Evolutionary conservation across 2,329 filamentous ascomycete genomes (phyloP).

Genomic region (Fusarium liriodendri): DNA sequence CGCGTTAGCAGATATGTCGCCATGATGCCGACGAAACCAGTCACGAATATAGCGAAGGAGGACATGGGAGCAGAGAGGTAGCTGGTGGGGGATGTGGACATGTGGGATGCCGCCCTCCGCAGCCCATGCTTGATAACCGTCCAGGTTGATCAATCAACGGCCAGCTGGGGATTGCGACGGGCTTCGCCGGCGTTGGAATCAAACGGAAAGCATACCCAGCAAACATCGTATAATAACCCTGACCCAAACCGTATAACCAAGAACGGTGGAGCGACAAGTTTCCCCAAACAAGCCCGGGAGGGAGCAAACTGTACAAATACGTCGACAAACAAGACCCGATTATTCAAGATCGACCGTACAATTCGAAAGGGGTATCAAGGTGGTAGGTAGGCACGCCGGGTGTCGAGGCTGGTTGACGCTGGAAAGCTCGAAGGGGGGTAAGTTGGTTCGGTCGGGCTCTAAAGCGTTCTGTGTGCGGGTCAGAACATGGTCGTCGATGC

Average conservation of each 20-base stretch:
- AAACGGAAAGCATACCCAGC: conserved; percentile 55
- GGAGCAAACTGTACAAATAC: conserved; percentile 15
- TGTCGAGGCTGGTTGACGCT: conserved; percentile 6
- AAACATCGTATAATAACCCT: conserved; percentile 49
- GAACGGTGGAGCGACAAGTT: conserved; percentile 26
- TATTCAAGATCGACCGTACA: conserved; percentile 20
- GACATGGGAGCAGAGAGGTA: conserved; percentile 21
- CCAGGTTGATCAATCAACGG: conserved; percentile 6
- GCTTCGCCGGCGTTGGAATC: neutral
- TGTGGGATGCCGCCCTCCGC: conserved; percentile 6
- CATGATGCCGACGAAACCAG: conserved; percentile 22
- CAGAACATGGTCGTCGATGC: conserved; percentile 36
- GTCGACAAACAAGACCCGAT: conserved; percentile 21
- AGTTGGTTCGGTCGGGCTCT: conserved; percentile 44
- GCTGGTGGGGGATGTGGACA: conserved; percentile 2
- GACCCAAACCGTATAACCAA: conserved; percentile 36
- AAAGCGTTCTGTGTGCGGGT: conserved; percentile 42
- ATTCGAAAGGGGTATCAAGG: conserved; percentile 24
- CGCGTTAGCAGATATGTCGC: conserved; percentile 46
- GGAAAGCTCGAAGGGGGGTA: conserved; percentile 28
- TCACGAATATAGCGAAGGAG: conserved; percentile 20
- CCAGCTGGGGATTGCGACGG: conserved; percentile 12
- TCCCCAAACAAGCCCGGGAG: conserved; percentile 13
- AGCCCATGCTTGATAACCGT: conserved; percentile 8
- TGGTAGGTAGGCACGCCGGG: neutral